These are phyloP conservation scores for Rhizopus delemar DNA, from an alignment of 371 early-diverging fungal genomes.

Conservation along the genomic window DNA sequence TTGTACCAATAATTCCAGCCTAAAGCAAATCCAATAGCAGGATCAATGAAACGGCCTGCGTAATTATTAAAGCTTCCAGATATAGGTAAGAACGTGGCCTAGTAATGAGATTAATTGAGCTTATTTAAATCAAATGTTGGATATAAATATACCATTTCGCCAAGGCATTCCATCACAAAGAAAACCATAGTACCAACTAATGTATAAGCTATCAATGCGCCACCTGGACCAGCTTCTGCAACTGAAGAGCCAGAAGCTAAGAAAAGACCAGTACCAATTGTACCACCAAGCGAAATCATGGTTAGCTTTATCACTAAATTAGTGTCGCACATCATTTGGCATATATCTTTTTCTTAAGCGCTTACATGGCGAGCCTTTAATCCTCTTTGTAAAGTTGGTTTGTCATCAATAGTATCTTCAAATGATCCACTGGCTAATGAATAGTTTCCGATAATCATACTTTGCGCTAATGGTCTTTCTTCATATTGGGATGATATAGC, in stretches of 20 bases:
- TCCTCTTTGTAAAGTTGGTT: constrained; percentile 20
- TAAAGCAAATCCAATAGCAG: constrained; percentile 76
- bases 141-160: constrained; percentile 67
- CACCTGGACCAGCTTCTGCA: constrained; percentile 76
- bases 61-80: constrained; percentile 83
- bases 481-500: constrained; percentile 1
- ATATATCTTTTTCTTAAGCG: not conserved
- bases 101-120: not conserved
- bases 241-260: constrained; percentile 76
- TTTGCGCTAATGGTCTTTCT: constrained; percentile 5
- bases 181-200: constrained; percentile 79
- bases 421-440: not conserved
- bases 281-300: constrained; percentile 81
- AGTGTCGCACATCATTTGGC: not conserved
- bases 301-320: constrained; percentile 38
- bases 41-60: constrained; percentile 81
- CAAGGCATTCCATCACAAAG: constrained; percentile 76
- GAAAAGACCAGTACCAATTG: constrained; percentile 83
- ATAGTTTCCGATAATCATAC: not conserved
- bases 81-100: constrained; percentile 71
- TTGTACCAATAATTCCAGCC: constrained; percentile 75
- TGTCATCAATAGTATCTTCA: constrained; percentile 6
- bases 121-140: not conserved
- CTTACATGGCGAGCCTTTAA: constrained; percentile 33
- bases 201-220: constrained; percentile 70